Percentiles rank a stretch among this genome's conserved stretches.
These are phyloP conservation scores for Vigna unguiculata DNA, from an alignment of 306 rosid species.

Conservation along the genomic window DNA sequence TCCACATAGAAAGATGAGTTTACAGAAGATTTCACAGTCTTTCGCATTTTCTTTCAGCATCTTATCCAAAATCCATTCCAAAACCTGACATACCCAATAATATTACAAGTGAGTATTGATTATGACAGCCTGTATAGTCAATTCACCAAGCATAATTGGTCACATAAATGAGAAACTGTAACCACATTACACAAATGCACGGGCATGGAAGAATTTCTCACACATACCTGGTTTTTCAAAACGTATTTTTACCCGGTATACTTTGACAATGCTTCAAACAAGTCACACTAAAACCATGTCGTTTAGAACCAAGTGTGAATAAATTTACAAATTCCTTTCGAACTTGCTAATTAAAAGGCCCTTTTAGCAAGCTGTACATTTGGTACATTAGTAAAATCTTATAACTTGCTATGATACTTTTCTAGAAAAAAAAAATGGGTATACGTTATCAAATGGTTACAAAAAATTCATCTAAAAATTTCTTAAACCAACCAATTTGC, in stretches of 20 bases:
- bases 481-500: background rate
- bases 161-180: background rate
- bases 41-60: constrained; percentile 57
- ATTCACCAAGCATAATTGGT: constrained; percentile 25
- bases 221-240: background rate
- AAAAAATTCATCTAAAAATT: background rate
- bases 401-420: background rate
- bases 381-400: background rate
- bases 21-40: constrained; percentile 52
- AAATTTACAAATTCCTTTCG: too few relatives aligned
- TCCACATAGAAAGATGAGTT: constrained; percentile 66
- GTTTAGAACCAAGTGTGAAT: too few relatives aligned
- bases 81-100: constrained; percentile 56
- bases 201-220: background rate
- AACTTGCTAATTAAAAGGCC: background rate
- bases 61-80: constrained; percentile 82
- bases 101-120: background rate
- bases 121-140: constrained; percentile 10
- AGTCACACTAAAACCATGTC: too few relatives aligned
- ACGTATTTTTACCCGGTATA: too few relatives aligned
- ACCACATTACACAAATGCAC: background rate
- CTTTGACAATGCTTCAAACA: too few relatives aligned
- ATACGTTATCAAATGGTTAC: too few relatives aligned
- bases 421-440: background rate
- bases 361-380: background rate